Base-by-base conservation (phyloP, 2,329 filamentous ascomycete species). In the Aquanectria penicillioides region DNA sequence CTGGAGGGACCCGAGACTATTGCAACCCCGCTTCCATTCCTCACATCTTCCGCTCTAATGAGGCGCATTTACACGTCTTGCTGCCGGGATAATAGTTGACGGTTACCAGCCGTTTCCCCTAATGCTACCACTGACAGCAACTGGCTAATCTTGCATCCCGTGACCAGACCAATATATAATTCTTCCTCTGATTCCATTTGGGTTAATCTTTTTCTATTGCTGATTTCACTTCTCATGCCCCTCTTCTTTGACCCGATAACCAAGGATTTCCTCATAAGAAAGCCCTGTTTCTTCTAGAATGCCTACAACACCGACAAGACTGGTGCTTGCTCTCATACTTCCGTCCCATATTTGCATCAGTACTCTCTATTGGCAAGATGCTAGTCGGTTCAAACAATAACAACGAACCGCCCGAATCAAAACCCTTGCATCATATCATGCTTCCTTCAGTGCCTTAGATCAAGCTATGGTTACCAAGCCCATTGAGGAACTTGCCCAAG, bases 351-450 rank as follows among this genome's bases (percentile, higher is more conserved):
- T 5, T 26, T 22, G 6, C 13, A 29, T 13, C 20, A 10, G 12
- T 10, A 15, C 12, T 11, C n/a, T 18, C 2, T 4, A 57, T 71
- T 80, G 58, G 80, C 68, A 62, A 23, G 6, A 18, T 15, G 3
- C 46, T 70, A 97, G 93, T 79, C 83, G 87, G 68, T 84, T 86
- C 74, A 97, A 97, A 80, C 91, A 95, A 78, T 77, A 86, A 61
- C 88, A 97, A 74, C 89, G 94, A 34, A 80, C 83, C 13, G 78
- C 83, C 46, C 88, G 91, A 49, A 91, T 97, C 66, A 81, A 83
- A 29, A 83, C 83, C 6, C 85, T 97, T 6, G 75, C 83, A 2
- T 73, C 79, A 13, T 97, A 95, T 75, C 87, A 86, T 54, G 83
- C 79, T 15, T 82, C 88, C 2, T 84, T 96, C 62, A 88, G 87